Conservation (phyloP, 306 rosid species). For the Quercus agrifolia region DNA sequence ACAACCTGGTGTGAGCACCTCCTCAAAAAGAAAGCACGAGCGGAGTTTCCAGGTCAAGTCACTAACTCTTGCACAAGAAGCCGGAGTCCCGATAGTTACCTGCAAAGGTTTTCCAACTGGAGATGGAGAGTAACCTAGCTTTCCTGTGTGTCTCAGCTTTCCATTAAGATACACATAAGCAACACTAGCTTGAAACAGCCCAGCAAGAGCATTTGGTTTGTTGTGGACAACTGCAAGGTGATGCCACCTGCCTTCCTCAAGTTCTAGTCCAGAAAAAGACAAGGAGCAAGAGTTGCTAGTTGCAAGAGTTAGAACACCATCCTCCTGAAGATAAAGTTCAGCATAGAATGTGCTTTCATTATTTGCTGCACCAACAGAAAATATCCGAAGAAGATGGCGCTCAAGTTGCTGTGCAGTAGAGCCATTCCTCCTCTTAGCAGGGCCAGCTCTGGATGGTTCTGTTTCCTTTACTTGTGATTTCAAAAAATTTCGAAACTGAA, state of each 20-base stretch:
- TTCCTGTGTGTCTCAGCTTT: slow-evolving; percentile 92
- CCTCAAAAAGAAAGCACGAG: slow-evolving; percentile 98
- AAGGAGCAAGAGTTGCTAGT: slow-evolving; percentile 80
- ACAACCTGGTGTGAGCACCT: slow-evolving; percentile 87
- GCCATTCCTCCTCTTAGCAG: slow-evolving; percentile 58
- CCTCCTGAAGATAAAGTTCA: slow-evolving; percentile 93
- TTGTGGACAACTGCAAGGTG: slow-evolving; percentile 97
- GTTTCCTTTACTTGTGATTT: slow-evolving; percentile 68
- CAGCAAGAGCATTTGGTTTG: slow-evolving; percentile 99
- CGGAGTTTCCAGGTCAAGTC: slow-evolving; percentile 90
- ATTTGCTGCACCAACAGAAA: slow-evolving; percentile 88
- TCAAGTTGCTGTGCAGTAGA: slow-evolving; percentile 50
- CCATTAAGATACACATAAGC: slow-evolving; percentile 96
- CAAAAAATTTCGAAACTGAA: slow-evolving; percentile 79
- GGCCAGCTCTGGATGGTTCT: slow-evolving; percentile 58
- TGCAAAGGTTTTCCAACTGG: slow-evolving; percentile 90
- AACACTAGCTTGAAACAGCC: slow-evolving; percentile 96
- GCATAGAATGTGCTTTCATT: slow-evolving; percentile 70
- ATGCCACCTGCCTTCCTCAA: slow-evolving; percentile 99
- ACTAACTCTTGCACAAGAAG: slow-evolving; percentile 67
- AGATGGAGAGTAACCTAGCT: slow-evolving; percentile 95
- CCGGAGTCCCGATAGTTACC: slow-evolving; percentile 86
- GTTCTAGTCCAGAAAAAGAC: slow-evolving; percentile 89
- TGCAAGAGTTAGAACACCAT: slow-evolving; percentile 93
- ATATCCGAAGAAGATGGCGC: slow-evolving; percentile 60